Percentiles rank a stretch among this genome's conserved stretches.
Conservation (phyloP, 495 filamentous ascomycete species). For the Recurvomyces mirabilis region DNA sequence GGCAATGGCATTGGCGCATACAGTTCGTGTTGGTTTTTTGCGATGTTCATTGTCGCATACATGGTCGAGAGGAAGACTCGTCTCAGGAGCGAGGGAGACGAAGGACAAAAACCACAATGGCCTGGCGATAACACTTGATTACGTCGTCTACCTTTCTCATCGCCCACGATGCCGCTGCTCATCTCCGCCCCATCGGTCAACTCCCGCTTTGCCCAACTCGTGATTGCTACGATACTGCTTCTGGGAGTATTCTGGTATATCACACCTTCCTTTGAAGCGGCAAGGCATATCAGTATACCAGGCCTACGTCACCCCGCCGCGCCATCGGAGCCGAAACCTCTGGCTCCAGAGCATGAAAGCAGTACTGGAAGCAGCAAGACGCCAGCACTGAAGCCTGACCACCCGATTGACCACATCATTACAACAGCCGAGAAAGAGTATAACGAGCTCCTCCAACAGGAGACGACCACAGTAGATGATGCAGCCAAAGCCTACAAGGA, state of each 20-base stretch:
- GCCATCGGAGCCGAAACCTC: background rate
- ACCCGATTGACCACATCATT: constrained; percentile 31
- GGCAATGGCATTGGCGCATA: too few species aligned
- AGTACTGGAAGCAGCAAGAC: background rate
- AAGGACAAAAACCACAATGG: too few species aligned
- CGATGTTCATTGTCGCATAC: too few species aligned
- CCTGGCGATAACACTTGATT: too few species aligned
- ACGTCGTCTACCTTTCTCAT: background rate
- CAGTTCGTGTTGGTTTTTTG: too few species aligned
- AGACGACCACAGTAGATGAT: constrained; percentile 21
- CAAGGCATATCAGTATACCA: constrained; percentile 2
- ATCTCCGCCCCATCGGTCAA: constrained; percentile 11
- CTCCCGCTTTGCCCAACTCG: constrained; percentile 15
- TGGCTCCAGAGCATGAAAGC: background rate
- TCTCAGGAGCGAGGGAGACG: too few species aligned
- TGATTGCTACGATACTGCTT: constrained; percentile 5
- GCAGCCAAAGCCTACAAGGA: constrained; percentile 26
- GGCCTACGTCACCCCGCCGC: background rate
- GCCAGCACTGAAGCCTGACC: constrained; percentile 6
- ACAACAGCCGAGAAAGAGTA: constrained; percentile 18
- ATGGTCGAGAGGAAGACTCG: too few species aligned
- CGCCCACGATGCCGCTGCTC: constrained; percentile 1
- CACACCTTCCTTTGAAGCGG: background rate
- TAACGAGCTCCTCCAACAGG: constrained; percentile 20
- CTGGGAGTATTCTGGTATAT: constrained; percentile 6